A percentile compares a stretch with the other conserved stretches of the same genome.
Conservation (phyloP, 257 asterid species). For the Forsythia viridissima region DNA sequence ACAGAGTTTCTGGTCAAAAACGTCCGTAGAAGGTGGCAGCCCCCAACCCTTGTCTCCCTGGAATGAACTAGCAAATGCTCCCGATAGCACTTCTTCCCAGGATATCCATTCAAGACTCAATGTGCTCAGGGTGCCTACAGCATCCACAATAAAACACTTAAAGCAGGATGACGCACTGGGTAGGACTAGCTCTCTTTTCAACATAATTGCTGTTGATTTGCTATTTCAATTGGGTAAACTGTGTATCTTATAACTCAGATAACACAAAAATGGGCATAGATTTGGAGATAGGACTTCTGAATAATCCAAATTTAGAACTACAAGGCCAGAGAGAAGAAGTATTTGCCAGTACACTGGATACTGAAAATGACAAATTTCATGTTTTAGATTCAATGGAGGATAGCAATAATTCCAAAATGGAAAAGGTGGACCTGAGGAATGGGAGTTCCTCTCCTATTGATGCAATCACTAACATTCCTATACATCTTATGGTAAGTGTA, state of each 20-base stretch:
- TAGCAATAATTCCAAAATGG: conserved; percentile 11
- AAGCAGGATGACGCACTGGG: conserved; percentile 33
- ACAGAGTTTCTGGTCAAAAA: conserved; percentile 53
- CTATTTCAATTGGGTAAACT: background rate
- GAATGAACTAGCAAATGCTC: conserved; percentile 38
- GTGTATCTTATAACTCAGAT: conserved; percentile 23
- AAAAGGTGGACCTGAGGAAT: conserved; percentile 22
- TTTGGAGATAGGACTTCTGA: conserved; percentile 32
- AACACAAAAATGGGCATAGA: conserved; percentile 34
- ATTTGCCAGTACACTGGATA: background rate
- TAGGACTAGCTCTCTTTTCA: conserved; percentile 17
- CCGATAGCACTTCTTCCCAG: conserved; percentile 50
- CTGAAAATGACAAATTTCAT: background rate
- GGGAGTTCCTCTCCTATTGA: conserved; percentile 25
- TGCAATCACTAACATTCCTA: conserved; percentile 18
- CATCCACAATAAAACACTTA: conserved; percentile 25
- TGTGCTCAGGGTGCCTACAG: conserved; percentile 34
- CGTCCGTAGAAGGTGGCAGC: conserved; percentile 40
- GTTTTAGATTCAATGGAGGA: background rate
- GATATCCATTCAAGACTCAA: conserved; percentile 39
- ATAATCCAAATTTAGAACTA: conserved; percentile 29
- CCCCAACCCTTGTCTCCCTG: conserved; percentile 38
- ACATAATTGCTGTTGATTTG: background rate
- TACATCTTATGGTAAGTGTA: conserved; percentile 23
- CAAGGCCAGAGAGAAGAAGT: conserved; percentile 7